Base-by-base conservation (phyloP, 169 alveolate genomes). In the Cryptosporidium viatorum region DNA sequence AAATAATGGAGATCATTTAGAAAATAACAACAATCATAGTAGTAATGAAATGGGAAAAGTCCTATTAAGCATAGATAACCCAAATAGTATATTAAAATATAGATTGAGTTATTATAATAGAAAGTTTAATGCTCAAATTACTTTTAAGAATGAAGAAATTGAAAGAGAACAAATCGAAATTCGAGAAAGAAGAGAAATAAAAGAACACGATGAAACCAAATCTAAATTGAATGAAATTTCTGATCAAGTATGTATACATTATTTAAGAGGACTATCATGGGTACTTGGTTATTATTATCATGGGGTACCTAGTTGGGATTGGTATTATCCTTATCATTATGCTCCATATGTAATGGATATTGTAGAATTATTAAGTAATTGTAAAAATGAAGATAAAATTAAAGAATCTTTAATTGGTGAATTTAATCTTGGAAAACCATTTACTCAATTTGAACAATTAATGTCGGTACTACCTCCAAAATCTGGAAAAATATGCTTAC, bases 261-360 rank as follows among this genome's bases (percentile, higher is more conserved):
- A 98, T 91, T 91, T 98, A 45, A 98, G 98, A 93, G 99, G 99
- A 37, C 86, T 98, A 48, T 96, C 97, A 59, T 98, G 99, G 99
- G 98, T 96, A 23, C 86, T 96, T 60, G 65, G 91, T 23, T 95
- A 96, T 86, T 96, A 96, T 84, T 96, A 94, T 85, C 96, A 95
- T 86, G 99, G 99, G 29, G 97, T 98, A 50, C 95, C 95, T 60
- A 94, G 98, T 93, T 98, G 99, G 99, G 97, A 96, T 68, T 98
- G 99, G 99, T 98, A 91, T 94, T 98, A 97, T 92, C 99, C 99
- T 26, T 98, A 93, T 92, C 99, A 98, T 93, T 98, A 98, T 92
- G 99, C 99, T 37, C 99, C 99, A 48, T 97, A 97, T 93, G 98
- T 99, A 33, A 93, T 97, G 14, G 99, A 98, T 93, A 59, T 80